These are phyloP conservation scores for Trametes hirsuta DNA, from an alignment of 1,284 basidiomycete genomes.

Conservation along the genomic window DNA sequence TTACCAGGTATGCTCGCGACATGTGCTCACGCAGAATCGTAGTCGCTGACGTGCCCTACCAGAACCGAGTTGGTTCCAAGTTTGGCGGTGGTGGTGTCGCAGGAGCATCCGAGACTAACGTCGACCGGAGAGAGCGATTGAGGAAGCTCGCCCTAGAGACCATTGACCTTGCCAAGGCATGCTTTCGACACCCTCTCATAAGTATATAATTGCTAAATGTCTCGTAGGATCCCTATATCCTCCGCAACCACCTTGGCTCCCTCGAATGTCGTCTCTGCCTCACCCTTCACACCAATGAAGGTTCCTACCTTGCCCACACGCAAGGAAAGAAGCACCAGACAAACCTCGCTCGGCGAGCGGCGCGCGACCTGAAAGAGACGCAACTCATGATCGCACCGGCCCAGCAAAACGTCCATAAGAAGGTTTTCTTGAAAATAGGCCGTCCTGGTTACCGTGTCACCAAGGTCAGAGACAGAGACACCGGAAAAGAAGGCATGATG, in stretches of 20 bases:
- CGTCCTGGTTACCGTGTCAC: slow-evolving; percentile 93
- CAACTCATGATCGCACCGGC: slow-evolving; percentile 84
- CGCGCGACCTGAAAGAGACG: slow-evolving; percentile 92
- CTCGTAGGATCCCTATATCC: slow-evolving; percentile 93
- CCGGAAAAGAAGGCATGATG: slow-evolving; percentile 90
- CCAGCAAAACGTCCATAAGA: slow-evolving; percentile 78
- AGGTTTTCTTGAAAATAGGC: slow-evolving; percentile 97
- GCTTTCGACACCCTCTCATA: slow-evolving; percentile 16
- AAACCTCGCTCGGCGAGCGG: slow-evolving; percentile 94
- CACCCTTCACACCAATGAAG: slow-evolving; percentile 98
- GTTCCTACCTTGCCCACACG: slow-evolving; percentile 98
- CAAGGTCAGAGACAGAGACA: slow-evolving; percentile 81
- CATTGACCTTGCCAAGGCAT: slow-evolving; percentile 92
- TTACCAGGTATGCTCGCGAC: slow-evolving; percentile 44
- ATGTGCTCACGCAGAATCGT: neutral
- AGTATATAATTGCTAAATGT: neutral
- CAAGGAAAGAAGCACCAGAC: slow-evolving; percentile 99
- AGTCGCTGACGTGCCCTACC: neutral
- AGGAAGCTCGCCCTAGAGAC: slow-evolving; percentile 96
- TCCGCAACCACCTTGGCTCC: slow-evolving; percentile 96
- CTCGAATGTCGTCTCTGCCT: slow-evolving; percentile 98
- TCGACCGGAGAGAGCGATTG: slow-evolving; percentile 93
- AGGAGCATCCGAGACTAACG: slow-evolving; percentile 90
- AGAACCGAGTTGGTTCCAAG: slow-evolving; percentile 96
- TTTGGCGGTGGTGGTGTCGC: slow-evolving; percentile 96